Percentiles rank a stretch among this genome's conserved stretches.
Evolutionary conservation across 257 asterid genomes (phyloP).

Genomic region (Solanum okadae): DNA sequence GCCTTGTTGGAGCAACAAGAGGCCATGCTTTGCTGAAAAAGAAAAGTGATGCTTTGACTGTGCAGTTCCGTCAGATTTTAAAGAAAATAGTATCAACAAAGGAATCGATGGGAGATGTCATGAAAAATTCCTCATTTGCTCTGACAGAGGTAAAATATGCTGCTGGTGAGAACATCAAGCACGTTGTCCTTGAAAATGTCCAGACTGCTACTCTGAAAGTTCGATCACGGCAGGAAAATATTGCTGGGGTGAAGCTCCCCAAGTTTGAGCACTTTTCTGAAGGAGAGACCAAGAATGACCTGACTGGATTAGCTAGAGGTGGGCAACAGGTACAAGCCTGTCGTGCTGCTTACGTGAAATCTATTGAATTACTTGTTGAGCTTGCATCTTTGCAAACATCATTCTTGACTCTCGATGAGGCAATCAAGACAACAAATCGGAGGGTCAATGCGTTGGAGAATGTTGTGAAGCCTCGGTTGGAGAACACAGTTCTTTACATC

Average conservation of each 20-base stretch:
- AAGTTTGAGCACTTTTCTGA: conserved; percentile 32
- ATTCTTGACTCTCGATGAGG: conserved; percentile 43
- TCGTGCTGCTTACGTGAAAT: conserved; percentile 33
- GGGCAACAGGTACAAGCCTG: conserved; percentile 50
- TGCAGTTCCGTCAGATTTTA: conserved; percentile 40
- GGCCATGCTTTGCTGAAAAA: conserved; percentile 46
- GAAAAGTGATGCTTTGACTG: conserved; percentile 44
- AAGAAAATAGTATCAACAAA: conserved; percentile 33
- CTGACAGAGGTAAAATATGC: conserved; percentile 38
- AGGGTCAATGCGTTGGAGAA: conserved; percentile 46
- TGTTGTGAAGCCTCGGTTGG: conserved; percentile 41
- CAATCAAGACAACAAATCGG: conserved; percentile 43
- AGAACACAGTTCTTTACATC: conserved; percentile 37
- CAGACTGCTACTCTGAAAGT: conserved; percentile 34
- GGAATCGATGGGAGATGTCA: conserved; percentile 39
- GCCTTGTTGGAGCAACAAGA: conserved; percentile 43
- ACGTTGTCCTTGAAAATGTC: conserved; percentile 40
- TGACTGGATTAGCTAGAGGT: conserved; percentile 44
- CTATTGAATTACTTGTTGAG: conserved; percentile 40
- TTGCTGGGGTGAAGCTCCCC: conserved; percentile 46
- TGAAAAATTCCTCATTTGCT: conserved; percentile 31
- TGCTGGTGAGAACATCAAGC: conserved; percentile 43
- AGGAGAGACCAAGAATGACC: conserved; percentile 39
- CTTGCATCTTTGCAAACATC: conserved; percentile 45
- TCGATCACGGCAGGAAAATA: conserved; percentile 32